These are phyloP conservation scores for Inga oerstediana DNA, from an alignment of 306 rosid species.

Conservation along the genomic window DNA sequence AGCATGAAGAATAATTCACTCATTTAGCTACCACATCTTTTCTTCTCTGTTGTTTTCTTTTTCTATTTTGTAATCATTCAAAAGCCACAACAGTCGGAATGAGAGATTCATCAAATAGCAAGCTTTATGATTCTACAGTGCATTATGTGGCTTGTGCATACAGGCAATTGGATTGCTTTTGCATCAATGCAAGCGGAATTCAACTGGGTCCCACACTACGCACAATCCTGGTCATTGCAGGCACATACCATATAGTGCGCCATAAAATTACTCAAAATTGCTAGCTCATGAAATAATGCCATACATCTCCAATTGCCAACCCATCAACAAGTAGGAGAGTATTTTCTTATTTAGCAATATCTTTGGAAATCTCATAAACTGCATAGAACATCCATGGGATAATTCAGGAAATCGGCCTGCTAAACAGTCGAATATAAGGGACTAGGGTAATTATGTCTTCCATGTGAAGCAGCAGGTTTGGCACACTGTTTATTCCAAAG, in stretches of 20 bases:
- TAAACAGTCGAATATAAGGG: background rate
- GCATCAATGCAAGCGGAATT: background rate
- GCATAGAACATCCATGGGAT: background rate
- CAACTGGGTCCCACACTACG: background rate
- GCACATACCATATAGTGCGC: background rate
- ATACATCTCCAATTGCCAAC: slow-evolving; percentile 16
- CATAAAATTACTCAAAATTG: background rate
- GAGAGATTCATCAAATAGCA: slow-evolving; percentile 29
- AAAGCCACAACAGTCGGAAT: slow-evolving; percentile 5
- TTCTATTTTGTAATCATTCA: slow-evolving; percentile 17
- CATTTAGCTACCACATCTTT: slow-evolving; percentile 23
- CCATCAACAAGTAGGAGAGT: slow-evolving; percentile 2
- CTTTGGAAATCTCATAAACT: background rate
- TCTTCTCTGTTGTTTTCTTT: background rate
- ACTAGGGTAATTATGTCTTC: background rate
- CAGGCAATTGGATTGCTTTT: background rate
- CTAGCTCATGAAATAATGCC: background rate
- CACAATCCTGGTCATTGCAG: background rate
- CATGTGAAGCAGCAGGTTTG: background rate
- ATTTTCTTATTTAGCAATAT: slow-evolving; percentile 16
- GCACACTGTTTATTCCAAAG: background rate
- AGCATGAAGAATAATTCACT: slow-evolving; percentile 4
- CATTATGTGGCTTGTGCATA: background rate
- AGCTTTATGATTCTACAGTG: background rate
- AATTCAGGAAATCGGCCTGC: background rate